Evolutionary conservation across 176 grass and related monocot genomes (phyloP), one percentile per base, ranked within the genome.

Genomic region (Eremochloa ophiuroides): DNA sequence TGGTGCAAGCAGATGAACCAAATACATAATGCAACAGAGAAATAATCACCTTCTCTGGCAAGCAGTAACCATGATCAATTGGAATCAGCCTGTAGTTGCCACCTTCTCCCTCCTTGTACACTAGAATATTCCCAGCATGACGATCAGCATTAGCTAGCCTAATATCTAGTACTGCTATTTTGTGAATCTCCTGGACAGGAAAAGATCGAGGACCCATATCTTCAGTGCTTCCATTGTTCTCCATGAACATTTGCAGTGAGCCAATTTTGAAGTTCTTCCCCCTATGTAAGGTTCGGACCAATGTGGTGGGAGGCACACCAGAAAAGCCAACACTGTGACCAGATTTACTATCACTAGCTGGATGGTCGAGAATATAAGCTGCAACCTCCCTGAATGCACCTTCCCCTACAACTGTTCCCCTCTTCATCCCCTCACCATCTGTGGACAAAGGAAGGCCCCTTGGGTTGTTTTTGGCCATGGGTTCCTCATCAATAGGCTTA

Each of bases 41-140:
- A 66, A 62, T 71, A 85, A 27, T 62, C 71, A 89, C 87, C 82
- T 89, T 96, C 81, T 93, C 90, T 76, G 93, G 93, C 66, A 96
- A 88, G 77, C 93, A 96, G 62, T 97, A 97, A 61, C 94, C 94
- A 79, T 97, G 94, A 80, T 97, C 94, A 74, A 97, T 97, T 47
- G 94, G 94, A 78, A 93, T 59, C 53, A 97, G 69, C 85, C 81
- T 77, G 80, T 76, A 75, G 28, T 20, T 43, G 29, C 67, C 64
- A 76, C 55, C 81, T 75, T 82, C 82, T 67, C 47, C 82, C 18
- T 84, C 90, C 84, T 91, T 93, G 69, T 62, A 43, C 12, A 88
- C 48, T 82, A 97, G 77, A 63, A 97, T 91, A 78, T 97, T 97
- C 20, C 94, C 94, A 14, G 88, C 80, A 64, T 97, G 94, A 10